Percentiles rank a stretch among this genome's conserved stretches.
Evolutionary conservation across 202 grass and related monocot species (phyloP).

Genomic region (Panicum hallii): DNA sequence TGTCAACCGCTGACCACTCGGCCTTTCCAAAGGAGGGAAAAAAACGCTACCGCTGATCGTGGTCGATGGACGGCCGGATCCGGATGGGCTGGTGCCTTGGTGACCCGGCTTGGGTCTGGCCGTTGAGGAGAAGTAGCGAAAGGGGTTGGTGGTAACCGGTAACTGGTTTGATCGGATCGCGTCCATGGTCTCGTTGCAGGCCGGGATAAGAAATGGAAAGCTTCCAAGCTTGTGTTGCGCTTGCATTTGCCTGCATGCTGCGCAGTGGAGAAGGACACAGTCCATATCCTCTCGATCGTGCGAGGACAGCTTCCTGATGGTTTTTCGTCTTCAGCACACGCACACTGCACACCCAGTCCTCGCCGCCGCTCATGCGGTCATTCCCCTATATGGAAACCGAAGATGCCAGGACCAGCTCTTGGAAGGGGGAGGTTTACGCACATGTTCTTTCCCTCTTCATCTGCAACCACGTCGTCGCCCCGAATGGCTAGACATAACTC

Average conservation of each 20-base stretch:
- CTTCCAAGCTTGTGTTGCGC: not conserved
- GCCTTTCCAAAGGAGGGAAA: too few species aligned
- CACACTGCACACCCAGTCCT: not conserved
- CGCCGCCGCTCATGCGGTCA: not conserved
- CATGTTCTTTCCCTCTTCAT: not conserved
- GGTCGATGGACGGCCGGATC: constrained; percentile 13
- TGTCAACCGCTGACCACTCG: not conserved
- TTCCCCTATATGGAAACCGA: not conserved
- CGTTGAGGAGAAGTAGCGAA: not conserved
- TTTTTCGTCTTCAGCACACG: not conserved
- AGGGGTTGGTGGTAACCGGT: constrained; percentile 9
- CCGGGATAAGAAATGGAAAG: constrained; percentile 7
- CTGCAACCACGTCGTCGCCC: too few species aligned
- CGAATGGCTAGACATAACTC: not conserved
- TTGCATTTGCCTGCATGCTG: not conserved
- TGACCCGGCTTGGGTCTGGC: constrained; percentile 35
- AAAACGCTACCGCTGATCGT: not conserved
- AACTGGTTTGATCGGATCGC: constrained; percentile 54
- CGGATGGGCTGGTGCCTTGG: not conserved
- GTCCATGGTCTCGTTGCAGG: constrained; percentile 28
- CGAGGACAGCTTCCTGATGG: not conserved
- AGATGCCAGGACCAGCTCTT: not conserved
- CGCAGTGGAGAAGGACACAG: not conserved
- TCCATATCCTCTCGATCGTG: not conserved
- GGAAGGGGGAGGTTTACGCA: not conserved